Percentiles rank a stretch among this genome's conserved stretches.
These are phyloP conservation scores for Lactarius trivialis DNA, from an alignment of 768 basidiomycete genomes.

Conservation along the genomic window DNA sequence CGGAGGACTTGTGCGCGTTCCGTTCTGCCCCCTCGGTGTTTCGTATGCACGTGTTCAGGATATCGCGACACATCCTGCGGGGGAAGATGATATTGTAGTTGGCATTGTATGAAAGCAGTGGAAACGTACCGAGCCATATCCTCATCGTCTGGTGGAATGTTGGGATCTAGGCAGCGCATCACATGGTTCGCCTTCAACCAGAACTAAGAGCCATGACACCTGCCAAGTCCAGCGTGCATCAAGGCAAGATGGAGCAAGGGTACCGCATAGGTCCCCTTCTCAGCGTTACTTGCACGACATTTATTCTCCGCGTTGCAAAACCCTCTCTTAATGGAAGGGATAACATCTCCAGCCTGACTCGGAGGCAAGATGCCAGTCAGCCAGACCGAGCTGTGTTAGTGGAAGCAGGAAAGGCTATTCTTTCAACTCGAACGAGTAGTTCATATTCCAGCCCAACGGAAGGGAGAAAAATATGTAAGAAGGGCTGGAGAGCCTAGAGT, in stretches of 20 bases:
- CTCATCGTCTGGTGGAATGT: slow-evolving; percentile 82
- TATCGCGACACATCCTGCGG: slow-evolving; percentile 75
- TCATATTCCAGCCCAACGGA: too few species aligned
- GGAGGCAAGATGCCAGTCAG: too few species aligned
- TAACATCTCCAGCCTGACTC: too few species aligned
- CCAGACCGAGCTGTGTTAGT: too few species aligned
- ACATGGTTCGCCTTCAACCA: slow-evolving; percentile 78
- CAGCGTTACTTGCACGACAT: too few species aligned
- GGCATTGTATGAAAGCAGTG: background rate
- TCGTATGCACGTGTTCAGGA: slow-evolving; percentile 82
- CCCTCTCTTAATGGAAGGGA: too few species aligned
- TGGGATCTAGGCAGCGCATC: slow-evolving; percentile 89
- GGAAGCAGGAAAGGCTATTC: too few species aligned
- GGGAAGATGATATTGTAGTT: background rate
- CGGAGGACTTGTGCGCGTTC: slow-evolving; percentile 24
- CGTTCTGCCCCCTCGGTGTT: slow-evolving; percentile 86
- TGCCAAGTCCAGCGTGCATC: slow-evolving; percentile 74
- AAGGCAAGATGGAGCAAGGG: slow-evolving; percentile 88
- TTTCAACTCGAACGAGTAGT: too few species aligned
- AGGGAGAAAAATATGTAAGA: too few species aligned
- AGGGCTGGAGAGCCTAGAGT: too few species aligned
- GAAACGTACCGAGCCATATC: slow-evolving; percentile 59
- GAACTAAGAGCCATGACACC: slow-evolving; percentile 89
- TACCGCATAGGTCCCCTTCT: too few species aligned
- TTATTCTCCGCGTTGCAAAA: too few species aligned